A percentile compares a stretch with the other conserved stretches of the same genome.
Conservation (phyloP, 2,329 filamentous ascomycete genomes). For the Botrytis hyacinthi region DNA sequence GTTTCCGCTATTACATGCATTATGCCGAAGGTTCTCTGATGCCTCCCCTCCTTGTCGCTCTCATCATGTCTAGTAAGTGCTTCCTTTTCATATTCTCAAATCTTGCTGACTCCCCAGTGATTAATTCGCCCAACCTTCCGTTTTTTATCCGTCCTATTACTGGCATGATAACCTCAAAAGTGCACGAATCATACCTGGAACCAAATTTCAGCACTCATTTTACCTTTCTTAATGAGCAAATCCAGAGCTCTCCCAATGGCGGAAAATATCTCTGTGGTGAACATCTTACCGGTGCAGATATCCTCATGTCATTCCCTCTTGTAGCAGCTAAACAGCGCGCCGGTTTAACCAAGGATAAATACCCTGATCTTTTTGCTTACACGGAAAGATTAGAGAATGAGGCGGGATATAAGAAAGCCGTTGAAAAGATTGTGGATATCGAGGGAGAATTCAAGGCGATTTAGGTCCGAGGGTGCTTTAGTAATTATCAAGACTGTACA, state of each 20-base stretch:
- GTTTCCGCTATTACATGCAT: conserved; percentile 70
- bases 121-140: conserved; percentile 55
- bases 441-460: conserved; percentile 8
- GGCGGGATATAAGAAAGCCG: conserved; percentile 46
- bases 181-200: conserved; percentile 46
- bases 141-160: conserved; percentile 70
- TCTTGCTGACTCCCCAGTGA: conserved; percentile 42
- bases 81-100: neutral
- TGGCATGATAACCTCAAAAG: conserved; percentile 48
- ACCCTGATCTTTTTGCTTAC: conserved; percentile 48
- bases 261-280: conserved; percentile 51
- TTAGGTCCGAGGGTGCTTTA: neutral
- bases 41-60: conserved; percentile 61
- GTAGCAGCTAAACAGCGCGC: conserved; percentile 43
- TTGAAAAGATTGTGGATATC: conserved; percentile 43
- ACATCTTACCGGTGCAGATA: conserved; percentile 50
- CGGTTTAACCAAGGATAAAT: conserved; percentile 42
- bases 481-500: no score
- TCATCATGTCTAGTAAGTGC: conserved; percentile 56
- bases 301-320: conserved; percentile 52
- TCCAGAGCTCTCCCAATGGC: conserved; percentile 43
- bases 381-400: conserved; percentile 45
- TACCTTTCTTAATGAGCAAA: conserved; percentile 49
- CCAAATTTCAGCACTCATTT: conserved; percentile 49
- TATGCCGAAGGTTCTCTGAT: conserved; percentile 85